Percentiles rank a stretch among this genome's conserved stretches.
Evolutionary conservation across 768 basidiomycete species (phyloP).

Genomic region (Tylopilus balloui): DNA sequence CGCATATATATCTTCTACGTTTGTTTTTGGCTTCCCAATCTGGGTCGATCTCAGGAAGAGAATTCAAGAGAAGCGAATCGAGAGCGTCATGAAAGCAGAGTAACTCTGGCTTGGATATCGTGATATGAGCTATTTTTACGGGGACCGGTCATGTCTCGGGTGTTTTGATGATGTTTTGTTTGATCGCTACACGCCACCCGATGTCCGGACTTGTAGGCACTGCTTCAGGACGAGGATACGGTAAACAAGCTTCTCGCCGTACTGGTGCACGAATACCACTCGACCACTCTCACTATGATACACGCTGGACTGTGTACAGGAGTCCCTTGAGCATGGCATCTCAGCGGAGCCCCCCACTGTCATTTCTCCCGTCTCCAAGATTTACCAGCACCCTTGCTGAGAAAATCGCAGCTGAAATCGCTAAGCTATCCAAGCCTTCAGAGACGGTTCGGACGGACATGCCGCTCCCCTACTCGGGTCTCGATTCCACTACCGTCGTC

Average conservation of each 20-base stretch:
- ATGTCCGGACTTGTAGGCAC: background rate
- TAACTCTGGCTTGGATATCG: constrained; percentile 20
- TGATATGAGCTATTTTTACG: background rate
- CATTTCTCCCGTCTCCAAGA: constrained; percentile 7
- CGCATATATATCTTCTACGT: constrained; percentile 48
- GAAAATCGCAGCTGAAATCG: constrained; percentile 33
- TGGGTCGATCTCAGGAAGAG: constrained; percentile 51
- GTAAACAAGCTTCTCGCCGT: background rate
- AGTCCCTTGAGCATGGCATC: constrained; percentile 14
- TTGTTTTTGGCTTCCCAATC: constrained; percentile 52
- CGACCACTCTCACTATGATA: too few relatives aligned
- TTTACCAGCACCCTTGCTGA: constrained; percentile 27
- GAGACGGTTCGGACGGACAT: constrained; percentile 27
- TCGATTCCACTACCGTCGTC: constrained; percentile 30
- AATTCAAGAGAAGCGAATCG: constrained; percentile 65
- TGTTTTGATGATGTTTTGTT: background rate
- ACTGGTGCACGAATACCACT: too few relatives aligned
- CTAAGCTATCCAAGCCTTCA: constrained; percentile 27
- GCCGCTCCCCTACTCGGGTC: constrained; percentile 32
- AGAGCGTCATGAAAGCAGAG: constrained; percentile 75
- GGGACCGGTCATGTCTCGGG: background rate
- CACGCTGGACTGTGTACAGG: too few relatives aligned
- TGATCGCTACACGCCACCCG: background rate
- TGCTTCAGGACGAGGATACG: background rate
- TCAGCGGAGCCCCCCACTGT: constrained; percentile 8